Conservation (phyloP, 2,329 filamentous ascomycete species). For the Ophiostoma montium region DNA sequence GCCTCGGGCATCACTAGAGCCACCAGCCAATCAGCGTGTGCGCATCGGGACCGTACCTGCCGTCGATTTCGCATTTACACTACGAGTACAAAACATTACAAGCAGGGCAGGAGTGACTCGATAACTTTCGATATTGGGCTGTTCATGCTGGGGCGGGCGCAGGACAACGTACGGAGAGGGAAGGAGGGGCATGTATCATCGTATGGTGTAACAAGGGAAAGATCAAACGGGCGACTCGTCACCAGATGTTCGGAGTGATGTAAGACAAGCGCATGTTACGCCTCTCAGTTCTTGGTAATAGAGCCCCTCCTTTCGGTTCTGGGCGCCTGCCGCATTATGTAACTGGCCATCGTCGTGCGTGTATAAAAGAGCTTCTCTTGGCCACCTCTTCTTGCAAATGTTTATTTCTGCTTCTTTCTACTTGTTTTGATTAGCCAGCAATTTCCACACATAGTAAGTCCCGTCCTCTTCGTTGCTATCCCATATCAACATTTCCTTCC, state of each 20-base stretch:
- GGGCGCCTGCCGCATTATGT: neutral
- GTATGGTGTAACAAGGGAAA: neutral
- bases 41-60: neutral
- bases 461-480: neutral
- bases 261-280: neutral
- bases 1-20: conserved; percentile 8
- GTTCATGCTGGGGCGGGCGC: conserved; percentile 1
- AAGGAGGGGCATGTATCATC: neutral
- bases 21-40: neutral
- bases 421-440: neutral
- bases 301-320: conserved; percentile 4
- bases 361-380: conserved; percentile 3
- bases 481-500: neutral
- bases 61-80: too few species aligned
- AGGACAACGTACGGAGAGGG: neutral
- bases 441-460: neutral
- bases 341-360: neutral
- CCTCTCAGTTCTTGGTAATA: conserved; percentile 1
- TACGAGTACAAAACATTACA: neutral
- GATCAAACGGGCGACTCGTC: neutral
- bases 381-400: neutral
- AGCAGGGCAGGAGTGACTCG: neutral
- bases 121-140: conserved; percentile 3
- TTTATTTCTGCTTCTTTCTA: neutral
- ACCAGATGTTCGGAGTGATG: neutral